A percentile compares a stretch with the other conserved stretches of the same genome.
These are phyloP conservation scores for Boletus mariae DNA, from an alignment of 1,284 basidiomycete genomes.

Conservation along the genomic window DNA sequence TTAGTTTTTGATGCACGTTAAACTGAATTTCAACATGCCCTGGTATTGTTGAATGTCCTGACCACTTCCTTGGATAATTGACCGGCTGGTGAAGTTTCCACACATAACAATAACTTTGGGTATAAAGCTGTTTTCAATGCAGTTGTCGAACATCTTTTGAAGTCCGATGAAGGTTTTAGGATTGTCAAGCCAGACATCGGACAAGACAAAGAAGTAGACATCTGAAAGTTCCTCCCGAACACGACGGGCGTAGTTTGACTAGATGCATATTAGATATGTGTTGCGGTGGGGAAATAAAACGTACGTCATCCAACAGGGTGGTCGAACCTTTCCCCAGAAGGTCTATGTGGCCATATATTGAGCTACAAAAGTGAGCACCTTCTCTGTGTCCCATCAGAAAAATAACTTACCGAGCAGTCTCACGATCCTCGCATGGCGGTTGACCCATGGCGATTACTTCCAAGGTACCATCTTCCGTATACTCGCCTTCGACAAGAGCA, in stretches of 20 bases:
- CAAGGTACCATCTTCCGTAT: slow-evolving; percentile 87
- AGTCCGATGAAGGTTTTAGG: slow-evolving; percentile 79
- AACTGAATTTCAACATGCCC: slow-evolving; percentile 44
- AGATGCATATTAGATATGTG: slow-evolving; percentile 4
- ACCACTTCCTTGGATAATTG: slow-evolving; percentile 74
- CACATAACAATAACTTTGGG: slow-evolving; percentile 90
- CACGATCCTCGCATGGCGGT: slow-evolving; percentile 89
- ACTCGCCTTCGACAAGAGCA: slow-evolving; percentile 94
- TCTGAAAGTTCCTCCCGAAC: slow-evolving; percentile 66
- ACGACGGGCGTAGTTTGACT: slow-evolving; percentile 61
- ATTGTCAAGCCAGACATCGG: slow-evolving; percentile 94
- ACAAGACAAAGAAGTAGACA: slow-evolving; percentile 91
- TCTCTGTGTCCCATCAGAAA: not conserved
- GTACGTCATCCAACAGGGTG: slow-evolving; percentile 88
- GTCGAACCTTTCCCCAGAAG: slow-evolving; percentile 92
- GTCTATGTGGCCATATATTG: slow-evolving; percentile 91
- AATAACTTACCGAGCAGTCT: slow-evolving; percentile 64
- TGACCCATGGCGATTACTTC: slow-evolving; percentile 94
- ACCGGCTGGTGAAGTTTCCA: slow-evolving; percentile 89
- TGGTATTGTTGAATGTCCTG: slow-evolving; percentile 82
- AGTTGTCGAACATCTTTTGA: slow-evolving; percentile 85
- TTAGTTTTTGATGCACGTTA: slow-evolving; percentile 3
- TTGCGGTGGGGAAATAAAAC: slow-evolving; percentile 23
- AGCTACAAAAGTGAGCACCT: slow-evolving; percentile 43
- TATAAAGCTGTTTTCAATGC: slow-evolving; percentile 82